Evolutionary conservation across 2,329 filamentous ascomycete species (phyloP).

Genomic region (Tolypocladium ophioglossoides): DNA sequence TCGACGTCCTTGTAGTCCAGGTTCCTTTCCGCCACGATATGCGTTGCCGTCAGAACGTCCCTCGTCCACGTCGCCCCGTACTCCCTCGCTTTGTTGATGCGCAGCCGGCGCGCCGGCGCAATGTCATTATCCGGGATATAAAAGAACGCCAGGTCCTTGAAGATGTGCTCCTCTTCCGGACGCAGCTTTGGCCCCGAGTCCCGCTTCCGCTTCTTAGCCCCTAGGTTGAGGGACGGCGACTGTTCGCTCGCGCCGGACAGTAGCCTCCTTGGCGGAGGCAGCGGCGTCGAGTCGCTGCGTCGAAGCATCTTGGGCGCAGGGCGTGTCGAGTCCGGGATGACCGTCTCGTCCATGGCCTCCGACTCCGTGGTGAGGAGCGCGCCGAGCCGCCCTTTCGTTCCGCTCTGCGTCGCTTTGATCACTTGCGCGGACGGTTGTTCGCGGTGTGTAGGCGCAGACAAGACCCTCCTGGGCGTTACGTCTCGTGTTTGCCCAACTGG

Average conservation of each 20-base stretch:
- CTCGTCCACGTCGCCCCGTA: slow-evolving; percentile 65
- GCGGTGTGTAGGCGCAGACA: slow-evolving; percentile 2
- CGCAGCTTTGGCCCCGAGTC: slow-evolving; percentile 29
- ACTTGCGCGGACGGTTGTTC: slow-evolving; percentile 1
- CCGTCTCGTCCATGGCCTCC: slow-evolving; percentile 14
- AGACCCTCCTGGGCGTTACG: slow-evolving; percentile 7
- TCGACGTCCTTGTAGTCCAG: slow-evolving; percentile 55
- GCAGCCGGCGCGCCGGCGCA: slow-evolving; percentile 51
- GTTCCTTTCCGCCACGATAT: slow-evolving; percentile 67
- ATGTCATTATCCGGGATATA: slow-evolving; percentile 78
- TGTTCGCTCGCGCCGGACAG: slow-evolving; percentile 4
- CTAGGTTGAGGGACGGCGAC: slow-evolving; percentile 13
- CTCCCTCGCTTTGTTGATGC: slow-evolving; percentile 65
- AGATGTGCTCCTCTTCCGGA: slow-evolving; percentile 44
- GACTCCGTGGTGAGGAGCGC: slow-evolving; percentile 6
- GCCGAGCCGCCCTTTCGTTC: slow-evolving; percentile 11
- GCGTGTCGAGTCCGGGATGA: slow-evolving; percentile 15
- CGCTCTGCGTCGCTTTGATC: slow-evolving; percentile 20
- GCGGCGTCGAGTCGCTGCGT: slow-evolving; percentile 20
- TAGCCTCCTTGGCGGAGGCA: slow-evolving; percentile 10
- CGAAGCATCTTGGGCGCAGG: slow-evolving; percentile 7
- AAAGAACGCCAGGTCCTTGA: slow-evolving; percentile 53
- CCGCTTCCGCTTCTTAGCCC: slow-evolving; percentile 36
- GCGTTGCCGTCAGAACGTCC: slow-evolving; percentile 52
- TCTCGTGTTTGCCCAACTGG: background rate